Percentiles rank a stretch among this genome's conserved stretches.
phyloP scores from a whole-genome alignment of 306 rosid species.

The Cajanus cajan region DNA sequence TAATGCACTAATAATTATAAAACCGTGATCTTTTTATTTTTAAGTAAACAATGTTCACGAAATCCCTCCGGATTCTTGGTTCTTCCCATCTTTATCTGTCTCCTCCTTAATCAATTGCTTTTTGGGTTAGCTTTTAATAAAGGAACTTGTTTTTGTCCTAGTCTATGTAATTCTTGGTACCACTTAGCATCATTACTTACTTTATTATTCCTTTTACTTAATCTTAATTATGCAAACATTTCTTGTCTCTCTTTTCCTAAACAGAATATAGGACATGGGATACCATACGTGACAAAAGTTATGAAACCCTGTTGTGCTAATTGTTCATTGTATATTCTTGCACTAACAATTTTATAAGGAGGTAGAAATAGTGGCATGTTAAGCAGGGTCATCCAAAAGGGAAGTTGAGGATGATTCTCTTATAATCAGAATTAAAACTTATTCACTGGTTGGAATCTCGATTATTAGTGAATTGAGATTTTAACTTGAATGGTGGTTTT shows the following conservation, averaged over 20 bases:
- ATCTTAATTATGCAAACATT: constrained; percentile 10
- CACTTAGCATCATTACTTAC: constrained; percentile 18
- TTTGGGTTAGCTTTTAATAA: constrained; percentile 30
- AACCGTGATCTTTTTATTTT: background rate
- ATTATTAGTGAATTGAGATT: too few species aligned
- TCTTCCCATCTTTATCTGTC: constrained; percentile 31
- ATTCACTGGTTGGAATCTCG: too few species aligned
- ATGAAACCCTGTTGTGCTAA: constrained; percentile 5
- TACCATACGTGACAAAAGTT: constrained; percentile 1
- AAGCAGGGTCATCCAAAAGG: background rate
- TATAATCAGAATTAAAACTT: too few species aligned
- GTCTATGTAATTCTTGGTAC: constrained; percentile 29
- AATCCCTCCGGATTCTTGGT: constrained; percentile 33
- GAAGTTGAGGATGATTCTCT: background rate
- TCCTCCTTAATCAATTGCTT: constrained; percentile 43
- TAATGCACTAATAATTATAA: constrained; percentile 31
- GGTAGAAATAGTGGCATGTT: constrained; percentile 5
- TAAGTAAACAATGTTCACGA: constrained; percentile 26
- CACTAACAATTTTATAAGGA: constrained; percentile 18
- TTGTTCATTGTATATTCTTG: constrained; percentile 19
- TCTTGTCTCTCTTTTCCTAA: constrained; percentile 3
- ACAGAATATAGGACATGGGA: constrained; percentile 1
- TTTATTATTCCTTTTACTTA: constrained; percentile 12
- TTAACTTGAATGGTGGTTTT: too few species aligned
- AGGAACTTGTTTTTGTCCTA: constrained; percentile 36